Evolutionary conservation across 2,329 filamentous ascomycete species (phyloP).

Genomic region (Aureobasidium sp.): DNA sequence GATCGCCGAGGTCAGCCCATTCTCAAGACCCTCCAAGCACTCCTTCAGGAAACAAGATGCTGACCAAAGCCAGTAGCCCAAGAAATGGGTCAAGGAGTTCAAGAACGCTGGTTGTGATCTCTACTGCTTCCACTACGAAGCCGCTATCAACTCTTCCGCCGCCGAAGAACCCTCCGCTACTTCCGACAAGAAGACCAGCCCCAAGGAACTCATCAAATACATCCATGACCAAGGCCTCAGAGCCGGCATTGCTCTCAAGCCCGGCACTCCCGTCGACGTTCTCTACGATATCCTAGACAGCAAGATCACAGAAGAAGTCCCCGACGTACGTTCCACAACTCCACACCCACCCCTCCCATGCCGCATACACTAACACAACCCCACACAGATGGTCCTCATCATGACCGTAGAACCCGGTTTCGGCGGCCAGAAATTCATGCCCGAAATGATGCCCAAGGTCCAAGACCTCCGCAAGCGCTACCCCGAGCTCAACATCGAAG

Average conservation of each 20-base stretch:
- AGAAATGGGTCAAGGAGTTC: slow-evolving; percentile 98
- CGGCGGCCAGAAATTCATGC: slow-evolving; percentile 99
- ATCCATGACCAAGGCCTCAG: slow-evolving; percentile 91
- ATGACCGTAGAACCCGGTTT: slow-evolving; percentile 99
- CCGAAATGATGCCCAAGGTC: slow-evolving; percentile 95
- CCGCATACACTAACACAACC: background rate
- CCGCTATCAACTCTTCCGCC: slow-evolving; percentile 83
- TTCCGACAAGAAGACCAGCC: slow-evolving; percentile 78
- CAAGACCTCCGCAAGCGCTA: slow-evolving; percentile 84
- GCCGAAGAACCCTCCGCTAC: slow-evolving; percentile 80
- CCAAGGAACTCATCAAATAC: slow-evolving; percentile 86
- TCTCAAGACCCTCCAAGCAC: background rate
- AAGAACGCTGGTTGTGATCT: slow-evolving; percentile 94
- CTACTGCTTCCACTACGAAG: slow-evolving; percentile 99
- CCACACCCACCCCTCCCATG: too few relatives aligned
- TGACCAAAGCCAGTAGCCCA: slow-evolving; percentile 67
- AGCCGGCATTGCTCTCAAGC: slow-evolving; percentile 97
- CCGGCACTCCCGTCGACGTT: slow-evolving; percentile 89
- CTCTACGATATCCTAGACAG: slow-evolving; percentile 90
- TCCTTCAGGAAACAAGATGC: background rate
- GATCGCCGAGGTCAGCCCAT: slow-evolving; percentile 82
- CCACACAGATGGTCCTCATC: slow-evolving; percentile 88
- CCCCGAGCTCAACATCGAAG: slow-evolving; percentile 95
- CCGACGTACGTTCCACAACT: slow-evolving; percentile 72
- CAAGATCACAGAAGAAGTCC: slow-evolving; percentile 75